Conservation (phyloP, 2,329 filamentous ascomycete species). For the Botrytis tulipae region DNA sequence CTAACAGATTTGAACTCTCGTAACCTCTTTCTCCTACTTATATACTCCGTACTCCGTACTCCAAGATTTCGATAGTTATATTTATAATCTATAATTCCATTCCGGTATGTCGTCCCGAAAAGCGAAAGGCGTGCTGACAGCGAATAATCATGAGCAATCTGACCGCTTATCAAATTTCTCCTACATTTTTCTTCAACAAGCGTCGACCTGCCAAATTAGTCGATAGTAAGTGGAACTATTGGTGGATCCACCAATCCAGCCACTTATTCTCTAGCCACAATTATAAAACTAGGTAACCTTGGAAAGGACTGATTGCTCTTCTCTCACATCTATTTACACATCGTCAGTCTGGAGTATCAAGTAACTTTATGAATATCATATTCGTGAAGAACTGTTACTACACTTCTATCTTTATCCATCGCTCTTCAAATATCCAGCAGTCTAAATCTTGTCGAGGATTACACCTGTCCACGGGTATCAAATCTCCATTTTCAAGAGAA, state of each 20-base stretch:
- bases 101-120: background rate
- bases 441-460: background rate
- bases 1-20: background rate
- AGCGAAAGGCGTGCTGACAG: background rate
- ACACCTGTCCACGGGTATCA: too few relatives aligned
- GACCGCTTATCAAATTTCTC: constrained; percentile 1
- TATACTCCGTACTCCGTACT: background rate
- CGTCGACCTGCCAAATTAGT: background rate
- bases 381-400: background rate
- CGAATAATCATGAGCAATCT: background rate
- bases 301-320: background rate
- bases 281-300: background rate
- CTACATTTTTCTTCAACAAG: background rate
- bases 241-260: background rate
- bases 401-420: background rate
- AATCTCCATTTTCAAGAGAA: background rate
- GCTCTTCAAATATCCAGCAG: too few relatives aligned
- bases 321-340: background rate
- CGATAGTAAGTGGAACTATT: background rate
- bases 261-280: background rate
- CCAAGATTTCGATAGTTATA: background rate
- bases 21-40: background rate
- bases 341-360: background rate
- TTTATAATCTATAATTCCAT: background rate
- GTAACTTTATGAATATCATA: background rate